Evolutionary conservation across 306 rosid genomes (phyloP), one percentile per base, ranked within the genome.

Genomic region (Purshia tridentata): DNA sequence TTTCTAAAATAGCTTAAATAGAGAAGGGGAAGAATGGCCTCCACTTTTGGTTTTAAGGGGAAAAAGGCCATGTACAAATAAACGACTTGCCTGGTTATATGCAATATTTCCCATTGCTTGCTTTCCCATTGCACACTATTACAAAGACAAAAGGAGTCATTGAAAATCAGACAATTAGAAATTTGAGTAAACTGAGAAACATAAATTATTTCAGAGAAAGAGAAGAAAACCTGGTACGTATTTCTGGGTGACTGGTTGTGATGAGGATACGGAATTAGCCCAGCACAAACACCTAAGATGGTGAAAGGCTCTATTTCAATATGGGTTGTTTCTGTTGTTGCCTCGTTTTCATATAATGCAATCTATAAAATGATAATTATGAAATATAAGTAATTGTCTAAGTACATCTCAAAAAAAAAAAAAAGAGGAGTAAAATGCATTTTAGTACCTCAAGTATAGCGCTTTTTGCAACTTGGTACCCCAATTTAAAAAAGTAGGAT

Each of bases 41-140:
- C 52, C 11, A 9, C 11, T 15, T 48, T 48, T 48, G 52, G 52
- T 15, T 15, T 9, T n/a, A 9, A 9, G 15, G 52, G 15, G 52
- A 8, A 49, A 49, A 15, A n/a, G 53, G 16, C 53, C 16, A 49
- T 49, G 53, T 49, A 13, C 53, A 8, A 40, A 8, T 16, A 61
- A 61, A 35, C 64, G 37, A 72, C 85, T 79, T 76, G 84, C 96
- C 93, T 91, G 98, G 81, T 93, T 93, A 80, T 74, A 90, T 63
- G 98, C 97, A 72, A 93, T 88, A 77, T 91, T 93, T 73, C 98
- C 98, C 98, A 93, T 93, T 23, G 98, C 98, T 86, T 93, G 98
- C 81, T 93, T 93, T 77, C 98, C 98, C 98, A 91, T 93, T 12
- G 97, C 97, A 73, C 98, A 93, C 97, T 92, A 62, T 76, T 56